Percentiles rank a stretch among this genome's conserved stretches.
Conservation (phyloP, 768 basidiomycete species). For the Mrakia blollopis region DNA sequence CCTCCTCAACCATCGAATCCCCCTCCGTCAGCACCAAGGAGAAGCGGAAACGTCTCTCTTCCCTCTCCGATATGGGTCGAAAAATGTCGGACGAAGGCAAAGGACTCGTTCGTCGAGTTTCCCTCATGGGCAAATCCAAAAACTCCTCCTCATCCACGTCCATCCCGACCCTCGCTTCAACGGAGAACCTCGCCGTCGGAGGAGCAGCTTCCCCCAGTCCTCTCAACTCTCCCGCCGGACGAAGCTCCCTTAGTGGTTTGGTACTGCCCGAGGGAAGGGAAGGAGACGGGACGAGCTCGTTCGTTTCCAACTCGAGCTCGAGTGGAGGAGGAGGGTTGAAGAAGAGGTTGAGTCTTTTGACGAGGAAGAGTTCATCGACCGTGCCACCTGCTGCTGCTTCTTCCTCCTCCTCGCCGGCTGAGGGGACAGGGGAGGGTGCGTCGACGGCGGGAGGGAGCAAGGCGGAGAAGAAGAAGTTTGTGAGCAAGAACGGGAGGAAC, state of each 20-base stretch:
- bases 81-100: slow-evolving; percentile 21
- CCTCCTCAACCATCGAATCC: background rate
- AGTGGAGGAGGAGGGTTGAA: background rate
- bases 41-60: slow-evolving; percentile 14
- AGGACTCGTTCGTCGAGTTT: slow-evolving; percentile 16
- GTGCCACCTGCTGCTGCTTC: too few relatives aligned
- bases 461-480: slow-evolving; percentile 11
- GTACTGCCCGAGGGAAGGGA: background rate
- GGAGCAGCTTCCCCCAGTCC: background rate
- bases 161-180: background rate
- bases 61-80: slow-evolving; percentile 24
- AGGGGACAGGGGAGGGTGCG: background rate
- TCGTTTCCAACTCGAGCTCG: background rate
- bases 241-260: background rate
- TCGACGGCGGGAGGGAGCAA: background rate
- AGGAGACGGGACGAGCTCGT: slow-evolving; percentile 4
- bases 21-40: slow-evolving; percentile 18
- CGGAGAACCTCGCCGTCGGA: background rate
- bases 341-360: slow-evolving; percentile 19
- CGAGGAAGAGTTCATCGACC: slow-evolving; percentile 10
- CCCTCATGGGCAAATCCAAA: slow-evolving; percentile 9
- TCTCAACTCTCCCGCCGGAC: background rate
- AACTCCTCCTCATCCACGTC: background rate
- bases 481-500: slow-evolving; percentile 16
- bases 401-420: background rate